Conservation (phyloP, 257 asterid genomes). For the Mentha longifolia region DNA sequence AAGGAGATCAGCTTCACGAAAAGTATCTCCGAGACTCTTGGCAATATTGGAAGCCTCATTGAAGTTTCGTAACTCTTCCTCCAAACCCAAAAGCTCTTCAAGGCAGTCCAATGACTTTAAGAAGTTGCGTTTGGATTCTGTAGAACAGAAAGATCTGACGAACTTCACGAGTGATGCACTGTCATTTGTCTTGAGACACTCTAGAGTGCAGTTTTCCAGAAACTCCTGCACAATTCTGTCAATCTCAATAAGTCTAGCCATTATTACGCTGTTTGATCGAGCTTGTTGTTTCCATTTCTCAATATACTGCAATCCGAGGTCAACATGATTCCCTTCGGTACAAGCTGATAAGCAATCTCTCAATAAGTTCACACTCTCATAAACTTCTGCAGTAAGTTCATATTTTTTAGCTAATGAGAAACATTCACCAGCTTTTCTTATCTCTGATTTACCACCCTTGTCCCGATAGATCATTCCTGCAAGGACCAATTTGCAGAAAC, state of each 20-base stretch:
- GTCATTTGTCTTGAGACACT: slow-evolving; percentile 36
- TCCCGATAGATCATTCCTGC: slow-evolving; percentile 59
- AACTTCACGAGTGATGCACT: slow-evolving; percentile 46
- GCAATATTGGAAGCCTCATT: slow-evolving; percentile 61
- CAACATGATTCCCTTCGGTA: slow-evolving; percentile 44
- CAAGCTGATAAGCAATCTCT: slow-evolving; percentile 57
- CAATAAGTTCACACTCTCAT: slow-evolving; percentile 47
- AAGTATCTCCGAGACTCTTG: slow-evolving; percentile 41
- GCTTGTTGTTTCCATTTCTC: slow-evolving; percentile 57
- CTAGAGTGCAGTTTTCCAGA: slow-evolving; percentile 45
- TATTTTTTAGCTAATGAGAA: slow-evolving; percentile 51
- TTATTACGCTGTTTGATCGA: not conserved
- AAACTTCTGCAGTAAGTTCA: slow-evolving; percentile 50
- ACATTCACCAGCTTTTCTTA: slow-evolving; percentile 67
- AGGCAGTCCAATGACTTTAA: slow-evolving; percentile 48
- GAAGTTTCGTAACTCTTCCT: slow-evolving; percentile 62
- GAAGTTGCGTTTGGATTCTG: slow-evolving; percentile 49
- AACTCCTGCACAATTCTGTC: slow-evolving; percentile 50
- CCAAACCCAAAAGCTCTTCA: slow-evolving; percentile 54
- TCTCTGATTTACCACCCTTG: slow-evolving; percentile 34
- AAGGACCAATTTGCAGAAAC: not conserved
- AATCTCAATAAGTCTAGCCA: slow-evolving; percentile 22
- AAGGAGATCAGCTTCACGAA: slow-evolving; percentile 46
- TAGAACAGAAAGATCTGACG: slow-evolving; percentile 49
- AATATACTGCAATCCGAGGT: slow-evolving; percentile 52